Conservation (phyloP, 768 basidiomycete species). For the Amanita rubescens region DNA sequence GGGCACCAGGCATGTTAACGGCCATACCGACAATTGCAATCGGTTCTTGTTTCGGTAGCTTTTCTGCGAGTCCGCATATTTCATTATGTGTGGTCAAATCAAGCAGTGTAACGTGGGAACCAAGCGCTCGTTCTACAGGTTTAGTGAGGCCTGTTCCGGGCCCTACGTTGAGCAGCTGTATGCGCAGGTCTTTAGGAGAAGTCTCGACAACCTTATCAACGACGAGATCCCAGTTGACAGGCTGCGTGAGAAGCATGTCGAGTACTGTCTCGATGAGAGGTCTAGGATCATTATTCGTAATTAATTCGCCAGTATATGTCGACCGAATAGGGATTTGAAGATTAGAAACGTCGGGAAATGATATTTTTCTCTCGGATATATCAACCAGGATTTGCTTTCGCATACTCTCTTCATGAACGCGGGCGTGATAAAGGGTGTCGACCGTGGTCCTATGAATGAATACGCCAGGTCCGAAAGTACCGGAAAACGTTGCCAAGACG, state of each 20-base stretch:
- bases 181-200: constrained; percentile 14
- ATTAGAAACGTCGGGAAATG: constrained; percentile 41
- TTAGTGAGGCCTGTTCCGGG: constrained; percentile 35
- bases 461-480: constrained; percentile 25
- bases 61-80: constrained; percentile 17
- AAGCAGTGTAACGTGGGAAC: constrained; percentile 10
- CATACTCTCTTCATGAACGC: constrained; percentile 22
- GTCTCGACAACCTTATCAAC: constrained; percentile 20
- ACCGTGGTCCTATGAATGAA: constrained; percentile 37
- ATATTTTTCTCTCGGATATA: constrained; percentile 33
- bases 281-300: constrained; percentile 17
- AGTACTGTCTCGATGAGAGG: constrained; percentile 36
- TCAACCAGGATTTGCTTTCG: constrained; percentile 39
- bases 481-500: constrained; percentile 35
- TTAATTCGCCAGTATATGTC: constrained; percentile 33
- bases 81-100: constrained; percentile 20
- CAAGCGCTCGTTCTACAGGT: constrained; percentile 28
- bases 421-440: constrained; percentile 47
- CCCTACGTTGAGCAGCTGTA: constrained; percentile 43
- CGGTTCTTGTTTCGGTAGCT: constrained; percentile 32
- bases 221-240: constrained; percentile 47
- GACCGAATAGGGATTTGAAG: constrained; percentile 43
- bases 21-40: constrained; percentile 74
- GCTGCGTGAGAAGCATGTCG: constrained; percentile 42
- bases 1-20: constrained; percentile 49